These are phyloP conservation scores for Globisporangium perplexum DNA, from an alignment of 352 stramenopile species.

Conservation along the genomic window DNA sequence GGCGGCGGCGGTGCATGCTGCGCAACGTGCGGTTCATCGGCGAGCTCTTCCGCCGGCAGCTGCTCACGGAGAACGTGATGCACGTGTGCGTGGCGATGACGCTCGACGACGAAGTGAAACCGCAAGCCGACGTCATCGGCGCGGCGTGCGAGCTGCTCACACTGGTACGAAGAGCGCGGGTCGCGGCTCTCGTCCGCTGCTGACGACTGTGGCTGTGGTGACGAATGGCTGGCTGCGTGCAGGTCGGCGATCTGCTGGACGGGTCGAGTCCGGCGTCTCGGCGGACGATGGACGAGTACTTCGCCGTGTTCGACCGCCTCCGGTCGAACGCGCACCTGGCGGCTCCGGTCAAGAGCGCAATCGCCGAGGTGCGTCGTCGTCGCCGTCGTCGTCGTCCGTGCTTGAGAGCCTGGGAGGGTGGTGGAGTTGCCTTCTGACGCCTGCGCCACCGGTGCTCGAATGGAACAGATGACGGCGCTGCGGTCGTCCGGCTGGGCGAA, in stretches of 20 bases:
- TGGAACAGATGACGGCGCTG: slow-evolving; percentile 30
- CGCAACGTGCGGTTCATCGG: slow-evolving; percentile 65
- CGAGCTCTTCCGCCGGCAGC: slow-evolving; percentile 72
- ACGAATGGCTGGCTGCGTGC: not conserved
- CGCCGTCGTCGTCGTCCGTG: no score
- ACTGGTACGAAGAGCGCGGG: slow-evolving; percentile 24
- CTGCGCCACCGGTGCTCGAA: not conserved
- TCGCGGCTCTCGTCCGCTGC: not conserved
- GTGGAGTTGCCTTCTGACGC: no score
- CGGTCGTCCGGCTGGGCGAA: slow-evolving; percentile 54
- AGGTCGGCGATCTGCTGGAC: slow-evolving; percentile 77
- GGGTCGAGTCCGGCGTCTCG: slow-evolving; percentile 75
- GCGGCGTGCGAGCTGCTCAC: slow-evolving; percentile 58
- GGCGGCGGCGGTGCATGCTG: slow-evolving; percentile 72
- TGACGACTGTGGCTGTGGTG: no score
- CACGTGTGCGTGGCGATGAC: slow-evolving; percentile 83
- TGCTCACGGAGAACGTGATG: slow-evolving; percentile 83
- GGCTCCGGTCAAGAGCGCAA: slow-evolving; percentile 30
- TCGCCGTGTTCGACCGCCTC: slow-evolving; percentile 58
- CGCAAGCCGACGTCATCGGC: slow-evolving; percentile 56
- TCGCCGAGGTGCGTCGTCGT: slow-evolving; percentile 32
- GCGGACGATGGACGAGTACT: slow-evolving; percentile 83
- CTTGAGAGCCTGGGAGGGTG: no score
- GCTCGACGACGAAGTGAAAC: slow-evolving; percentile 67
- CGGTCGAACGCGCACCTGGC: slow-evolving; percentile 29